These are phyloP conservation scores for Fragaria iinumae DNA, from an alignment of 306 rosid species.

Conservation along the genomic window DNA sequence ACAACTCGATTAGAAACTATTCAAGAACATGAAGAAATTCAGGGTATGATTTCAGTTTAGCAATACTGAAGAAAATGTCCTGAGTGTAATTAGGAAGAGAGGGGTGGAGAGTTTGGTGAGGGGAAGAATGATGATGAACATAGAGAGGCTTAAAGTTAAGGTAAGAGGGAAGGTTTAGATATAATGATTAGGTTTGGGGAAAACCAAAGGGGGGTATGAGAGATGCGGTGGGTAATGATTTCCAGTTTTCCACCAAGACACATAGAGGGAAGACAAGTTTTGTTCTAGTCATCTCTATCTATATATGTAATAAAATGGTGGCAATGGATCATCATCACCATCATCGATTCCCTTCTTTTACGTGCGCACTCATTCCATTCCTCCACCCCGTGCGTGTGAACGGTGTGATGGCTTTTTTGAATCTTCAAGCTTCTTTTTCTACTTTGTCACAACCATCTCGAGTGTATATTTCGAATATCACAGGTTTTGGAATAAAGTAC, in stretches of 20 bases:
- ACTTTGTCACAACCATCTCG: background rate
- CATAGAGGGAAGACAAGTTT: constrained; percentile 30
- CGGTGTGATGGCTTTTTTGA: constrained; percentile 17
- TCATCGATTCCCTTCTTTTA: constrained; percentile 46
- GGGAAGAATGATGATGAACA: constrained; percentile 32
- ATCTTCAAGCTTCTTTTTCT: background rate
- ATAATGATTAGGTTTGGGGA: constrained; percentile 55
- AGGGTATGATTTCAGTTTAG: too few relatives aligned
- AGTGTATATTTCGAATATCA: background rate
- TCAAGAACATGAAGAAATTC: too few relatives aligned
- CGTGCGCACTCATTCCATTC: constrained; percentile 37
- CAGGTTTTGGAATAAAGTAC: background rate
- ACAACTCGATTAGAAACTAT: too few relatives aligned
- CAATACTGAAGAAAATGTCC: too few relatives aligned
- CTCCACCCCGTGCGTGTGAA: constrained; percentile 16
- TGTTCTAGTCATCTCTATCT: constrained; percentile 10
- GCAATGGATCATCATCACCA: constrained; percentile 30
- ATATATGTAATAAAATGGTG: background rate
- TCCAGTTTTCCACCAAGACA: constrained; percentile 23
- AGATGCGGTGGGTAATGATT: constrained; percentile 65
- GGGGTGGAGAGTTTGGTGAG: constrained; percentile 25
- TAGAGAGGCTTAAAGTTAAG: constrained; percentile 34
- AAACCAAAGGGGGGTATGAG: constrained; percentile 37
- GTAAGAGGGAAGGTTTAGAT: constrained; percentile 30
- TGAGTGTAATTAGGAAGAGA: too few relatives aligned